These are phyloP conservation scores for Phytophthora podocarpi DNA, from an alignment of 352 stramenopile genomes.

Conservation along the genomic window DNA sequence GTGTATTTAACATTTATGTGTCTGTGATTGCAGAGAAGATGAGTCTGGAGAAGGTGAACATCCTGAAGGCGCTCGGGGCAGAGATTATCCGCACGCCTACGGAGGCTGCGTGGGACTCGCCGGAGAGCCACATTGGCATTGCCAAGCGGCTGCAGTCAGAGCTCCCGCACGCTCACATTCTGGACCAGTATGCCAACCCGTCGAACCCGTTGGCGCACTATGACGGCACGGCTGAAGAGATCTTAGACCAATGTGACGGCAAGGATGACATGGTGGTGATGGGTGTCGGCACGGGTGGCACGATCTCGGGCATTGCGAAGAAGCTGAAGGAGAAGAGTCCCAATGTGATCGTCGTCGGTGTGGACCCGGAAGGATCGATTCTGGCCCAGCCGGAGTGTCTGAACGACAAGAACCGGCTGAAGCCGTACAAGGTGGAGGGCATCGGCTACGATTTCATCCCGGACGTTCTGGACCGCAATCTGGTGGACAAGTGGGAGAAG, in stretches of 20 bases:
- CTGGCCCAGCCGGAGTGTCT: slow-evolving; percentile 90
- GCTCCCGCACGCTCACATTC: slow-evolving; percentile 94
- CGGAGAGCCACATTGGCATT: slow-evolving; percentile 94
- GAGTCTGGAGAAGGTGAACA: slow-evolving; percentile 95
- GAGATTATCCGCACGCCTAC: slow-evolving; percentile 97
- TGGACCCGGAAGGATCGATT: slow-evolving; percentile 93
- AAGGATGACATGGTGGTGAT: slow-evolving; percentile 96
- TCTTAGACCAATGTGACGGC: slow-evolving; percentile 91
- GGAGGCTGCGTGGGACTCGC: slow-evolving; percentile 95
- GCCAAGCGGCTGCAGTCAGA: slow-evolving; percentile 91
- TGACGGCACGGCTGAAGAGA: slow-evolving; percentile 94
- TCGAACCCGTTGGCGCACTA: slow-evolving; percentile 96
- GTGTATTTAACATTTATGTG: background rate
- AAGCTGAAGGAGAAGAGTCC: slow-evolving; percentile 94
- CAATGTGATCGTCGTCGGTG: slow-evolving; percentile 83
- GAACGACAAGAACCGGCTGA: slow-evolving; percentile 92
- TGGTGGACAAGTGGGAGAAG: slow-evolving; percentile 96
- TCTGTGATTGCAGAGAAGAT: slow-evolving; percentile 88
- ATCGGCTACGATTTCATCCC: slow-evolving; percentile 98
- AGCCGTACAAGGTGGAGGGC: slow-evolving; percentile 94
- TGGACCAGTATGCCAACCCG: slow-evolving; percentile 96
- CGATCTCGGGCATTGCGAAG: slow-evolving; percentile 93
- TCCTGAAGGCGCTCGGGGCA: slow-evolving; percentile 94
- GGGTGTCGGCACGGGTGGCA: slow-evolving; percentile 94
- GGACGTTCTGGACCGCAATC: slow-evolving; percentile 89